Conservation (phyloP, 139 green algal genomes). For the Picochlorum sp. region DNA sequence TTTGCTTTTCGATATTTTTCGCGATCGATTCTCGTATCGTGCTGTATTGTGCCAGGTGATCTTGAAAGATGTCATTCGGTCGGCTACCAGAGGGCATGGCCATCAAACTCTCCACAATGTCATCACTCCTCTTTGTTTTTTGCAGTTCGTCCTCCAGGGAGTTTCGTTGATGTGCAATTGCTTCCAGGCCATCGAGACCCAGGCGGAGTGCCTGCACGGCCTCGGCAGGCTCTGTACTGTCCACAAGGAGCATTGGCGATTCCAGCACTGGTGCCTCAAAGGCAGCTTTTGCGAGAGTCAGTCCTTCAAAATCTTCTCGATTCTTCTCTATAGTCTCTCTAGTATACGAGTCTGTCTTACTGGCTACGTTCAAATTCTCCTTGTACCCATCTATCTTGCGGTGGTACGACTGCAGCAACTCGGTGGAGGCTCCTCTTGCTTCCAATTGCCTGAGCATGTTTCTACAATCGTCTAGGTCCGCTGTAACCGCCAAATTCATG, state of each 20-base stretch:
- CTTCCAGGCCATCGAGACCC: constrained; percentile 50
- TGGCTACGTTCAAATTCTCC: constrained; percentile 56
- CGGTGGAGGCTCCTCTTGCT: constrained; percentile 43
- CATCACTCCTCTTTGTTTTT: constrained; percentile 75
- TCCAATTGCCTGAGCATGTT: constrained; percentile 48
- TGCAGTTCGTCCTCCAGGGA: constrained; percentile 80
- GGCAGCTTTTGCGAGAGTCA: constrained; percentile 45
- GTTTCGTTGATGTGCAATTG: constrained; percentile 44
- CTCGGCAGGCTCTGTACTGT: constrained; percentile 54
- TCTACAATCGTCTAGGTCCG: constrained; percentile 51
- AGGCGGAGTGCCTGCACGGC: constrained; percentile 55
- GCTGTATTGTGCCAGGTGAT: constrained; percentile 84
- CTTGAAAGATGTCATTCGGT: constrained; percentile 46
- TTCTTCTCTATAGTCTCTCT: constrained; percentile 37
- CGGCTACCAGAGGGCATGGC: constrained; percentile 34
- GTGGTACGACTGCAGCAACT: constrained; percentile 50
- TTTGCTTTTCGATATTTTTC: constrained; percentile 49
- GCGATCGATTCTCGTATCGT: constrained; percentile 40
- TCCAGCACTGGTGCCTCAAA: constrained; percentile 59
- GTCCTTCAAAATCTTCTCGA: constrained; percentile 33
- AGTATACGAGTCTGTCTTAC: constrained; percentile 56
- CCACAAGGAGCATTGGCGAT: constrained; percentile 43
- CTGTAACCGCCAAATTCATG: constrained; percentile 38
- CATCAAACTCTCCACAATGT: constrained; percentile 87
- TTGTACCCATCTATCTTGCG: constrained; percentile 59